Base-by-base conservation (phyloP, 2,329 filamentous ascomycete genomes). In the Helotiales sp. region DNA sequence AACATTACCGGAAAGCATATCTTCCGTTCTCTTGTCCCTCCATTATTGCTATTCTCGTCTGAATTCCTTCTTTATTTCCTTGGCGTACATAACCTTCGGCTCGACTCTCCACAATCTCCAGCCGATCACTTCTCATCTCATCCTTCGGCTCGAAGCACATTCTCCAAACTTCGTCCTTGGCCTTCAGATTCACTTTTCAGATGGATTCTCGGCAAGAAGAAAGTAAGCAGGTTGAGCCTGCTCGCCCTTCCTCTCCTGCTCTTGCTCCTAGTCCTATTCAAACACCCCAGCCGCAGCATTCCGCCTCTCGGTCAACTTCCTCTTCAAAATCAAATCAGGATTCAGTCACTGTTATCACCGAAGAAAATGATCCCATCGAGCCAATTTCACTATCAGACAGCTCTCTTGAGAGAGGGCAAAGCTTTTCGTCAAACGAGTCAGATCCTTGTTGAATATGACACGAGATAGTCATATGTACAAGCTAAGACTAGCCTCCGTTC, bases 71-170 rank as follows among this genome's bases (percentile, higher is more conserved):
- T 10, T 11, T 24, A 3, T 37, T 30, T 43, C 11, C 37, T 58
- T 13, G 22, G 37, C 37, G 43, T n/a, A 17, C 28, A 49, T 15
- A 34, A 22, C 13, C 30, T 55, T 20, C 50, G 50, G 50, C 50
- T 55, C 50, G 50, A 55, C 26, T 55, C 28, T n/a, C 50, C 50
- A 28, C n/a, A n/a, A n/a, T n/a, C n/a, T n/a, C n/a, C n/a, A n/a
- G 3, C 26, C 26, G 22, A 2, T 54, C 30, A 30, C 49, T 54
- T 24, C 30, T 54, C 28, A n/a, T 6, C 34, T 7, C 54, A 57
- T 20, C 28, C 28, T 34, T 52, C 54, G 54, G 54, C 22, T 57
- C 54, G 10, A 57, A 57, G 7, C n/a, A 24, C 32, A 11, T 10
- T 24, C 20, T n/a, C 24, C 8, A 5, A 13, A 24, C 32, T 6